Evolutionary conservation across 2,329 filamentous ascomycete genomes (phyloP).

Genomic region (Tolypocladium sp.): DNA sequence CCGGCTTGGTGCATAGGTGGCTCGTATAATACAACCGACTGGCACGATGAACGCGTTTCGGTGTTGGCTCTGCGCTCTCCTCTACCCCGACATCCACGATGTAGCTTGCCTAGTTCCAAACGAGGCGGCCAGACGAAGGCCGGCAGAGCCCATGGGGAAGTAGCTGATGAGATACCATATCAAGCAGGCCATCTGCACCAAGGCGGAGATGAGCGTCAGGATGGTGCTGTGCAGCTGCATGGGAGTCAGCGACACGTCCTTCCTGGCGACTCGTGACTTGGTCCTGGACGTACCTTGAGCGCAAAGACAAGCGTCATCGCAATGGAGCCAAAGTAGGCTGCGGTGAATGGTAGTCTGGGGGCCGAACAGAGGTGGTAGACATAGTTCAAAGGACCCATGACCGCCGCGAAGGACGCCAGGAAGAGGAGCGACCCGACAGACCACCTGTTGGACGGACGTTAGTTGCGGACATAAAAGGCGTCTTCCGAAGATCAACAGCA

Average conservation of each 20-base stretch:
- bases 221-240: conserved; percentile 70
- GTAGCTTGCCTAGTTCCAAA: conserved; percentile 80
- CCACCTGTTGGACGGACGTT: conserved; percentile 56
- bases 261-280: neutral
- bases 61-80: neutral
- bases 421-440: conserved; percentile 86
- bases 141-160: conserved; percentile 91
- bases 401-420: conserved; percentile 81
- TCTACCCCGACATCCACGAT: conserved; percentile 74
- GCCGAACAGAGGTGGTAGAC: conserved; percentile 75
- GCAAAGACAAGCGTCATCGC: conserved; percentile 84
- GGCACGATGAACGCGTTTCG: neutral
- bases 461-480: conserved; percentile 9
- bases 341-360: conserved; percentile 82
- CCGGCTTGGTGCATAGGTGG: neutral
- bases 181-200: conserved; percentile 75
- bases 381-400: conserved; percentile 87
- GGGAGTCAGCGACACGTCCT: conserved; percentile 4
- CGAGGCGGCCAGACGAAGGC: conserved; percentile 74
- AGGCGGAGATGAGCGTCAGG: conserved; percentile 74
- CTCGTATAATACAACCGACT: neutral
- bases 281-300: conserved; percentile 63
- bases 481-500: conserved; percentile 1
- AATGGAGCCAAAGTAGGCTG: conserved; percentile 91
- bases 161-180: conserved; percentile 95